These are phyloP conservation scores for Umbelopsis sp. DNA, from an alignment of 192 early-diverging fungal genomes.

Conservation along the genomic window DNA sequence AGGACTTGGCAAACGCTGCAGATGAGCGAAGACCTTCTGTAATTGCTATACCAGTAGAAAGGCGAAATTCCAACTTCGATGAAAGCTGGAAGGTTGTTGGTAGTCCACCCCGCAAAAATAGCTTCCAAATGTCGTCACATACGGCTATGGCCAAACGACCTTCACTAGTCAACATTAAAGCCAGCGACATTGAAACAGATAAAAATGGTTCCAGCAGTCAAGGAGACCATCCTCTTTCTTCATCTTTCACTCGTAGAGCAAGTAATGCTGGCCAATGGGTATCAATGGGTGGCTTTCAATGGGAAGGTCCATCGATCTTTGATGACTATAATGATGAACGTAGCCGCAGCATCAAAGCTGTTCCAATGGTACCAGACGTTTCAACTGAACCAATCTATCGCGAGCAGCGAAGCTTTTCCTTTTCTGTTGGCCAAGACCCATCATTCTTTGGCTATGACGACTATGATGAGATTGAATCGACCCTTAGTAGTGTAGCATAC, in stretches of 20 bases:
- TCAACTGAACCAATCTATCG: slow-evolving; percentile 50
- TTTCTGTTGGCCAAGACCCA: slow-evolving; percentile 59
- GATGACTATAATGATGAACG: slow-evolving; percentile 34
- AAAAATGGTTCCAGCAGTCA: not conserved
- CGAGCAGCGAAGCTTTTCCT: slow-evolving; percentile 63
- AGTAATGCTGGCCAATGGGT: slow-evolving; percentile 42
- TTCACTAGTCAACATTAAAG: slow-evolving; percentile 2
- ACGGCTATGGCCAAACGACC: not conserved
- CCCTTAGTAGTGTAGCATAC: slow-evolving; percentile 34
- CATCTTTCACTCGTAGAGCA: not conserved
- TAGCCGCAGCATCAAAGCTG: slow-evolving; percentile 35
- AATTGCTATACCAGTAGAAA: not conserved
- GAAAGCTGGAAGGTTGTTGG: slow-evolving; percentile 37
- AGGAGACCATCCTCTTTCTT: slow-evolving; percentile 2
- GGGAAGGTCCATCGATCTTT: slow-evolving; percentile 47
- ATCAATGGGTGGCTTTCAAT: slow-evolving; percentile 54
- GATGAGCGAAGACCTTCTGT: not conserved
- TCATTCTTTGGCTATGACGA: slow-evolving; percentile 48
- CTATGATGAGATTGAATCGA: slow-evolving; percentile 33
- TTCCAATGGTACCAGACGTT: slow-evolving; percentile 45
- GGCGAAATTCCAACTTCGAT: slow-evolving; percentile 19
- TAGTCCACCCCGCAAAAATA: slow-evolving; percentile 36
- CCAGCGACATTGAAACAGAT: slow-evolving; percentile 2
- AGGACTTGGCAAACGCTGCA: not conserved
- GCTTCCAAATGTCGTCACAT: slow-evolving; percentile 1